A percentile compares a stretch with the other conserved stretches of the same genome.
Conservation (phyloP, 495 filamentous ascomycete species). For the Apodospora peruviana region DNA sequence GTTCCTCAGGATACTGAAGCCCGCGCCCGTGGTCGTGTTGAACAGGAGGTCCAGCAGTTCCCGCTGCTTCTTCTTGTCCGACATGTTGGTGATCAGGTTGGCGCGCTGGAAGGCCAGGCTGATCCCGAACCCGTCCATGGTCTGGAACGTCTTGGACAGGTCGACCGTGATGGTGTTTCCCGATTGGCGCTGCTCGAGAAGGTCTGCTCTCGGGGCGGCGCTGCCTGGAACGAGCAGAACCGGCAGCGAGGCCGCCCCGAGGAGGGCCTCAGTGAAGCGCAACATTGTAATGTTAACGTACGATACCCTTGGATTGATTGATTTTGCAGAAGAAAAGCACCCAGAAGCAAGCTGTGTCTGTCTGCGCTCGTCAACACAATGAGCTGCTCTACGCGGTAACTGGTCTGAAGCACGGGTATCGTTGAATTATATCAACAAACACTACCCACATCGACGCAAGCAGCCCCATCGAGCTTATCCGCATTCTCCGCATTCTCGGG, state of each 20-base stretch:
- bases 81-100: constrained; percentile 45
- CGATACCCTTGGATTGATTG: too few species aligned
- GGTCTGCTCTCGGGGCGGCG: background rate
- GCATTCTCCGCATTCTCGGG: too few species aligned
- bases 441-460: too few species aligned
- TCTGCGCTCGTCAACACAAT: too few species aligned
- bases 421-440: too few species aligned
- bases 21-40: constrained; percentile 44
- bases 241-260: constrained; percentile 14
- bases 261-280: constrained; percentile 10
- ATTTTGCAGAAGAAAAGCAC: too few species aligned
- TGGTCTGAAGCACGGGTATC: too few species aligned
- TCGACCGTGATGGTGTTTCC: constrained; percentile 37
- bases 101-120: constrained; percentile 51
- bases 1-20: constrained; percentile 51
- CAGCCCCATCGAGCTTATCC: too few species aligned
- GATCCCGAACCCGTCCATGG: constrained; percentile 48
- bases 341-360: too few species aligned
- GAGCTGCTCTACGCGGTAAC: too few species aligned
- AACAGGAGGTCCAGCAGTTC: constrained; percentile 47
- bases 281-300: too few species aligned
- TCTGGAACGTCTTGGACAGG: constrained; percentile 36
- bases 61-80: constrained; percentile 37
- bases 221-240: background rate
- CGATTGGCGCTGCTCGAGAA: constrained; percentile 20